Evolutionary conservation across 768 basidiomycete species (phyloP), one percentile per base, ranked within the genome.

Genomic region (Kwoniella sp.): DNA sequence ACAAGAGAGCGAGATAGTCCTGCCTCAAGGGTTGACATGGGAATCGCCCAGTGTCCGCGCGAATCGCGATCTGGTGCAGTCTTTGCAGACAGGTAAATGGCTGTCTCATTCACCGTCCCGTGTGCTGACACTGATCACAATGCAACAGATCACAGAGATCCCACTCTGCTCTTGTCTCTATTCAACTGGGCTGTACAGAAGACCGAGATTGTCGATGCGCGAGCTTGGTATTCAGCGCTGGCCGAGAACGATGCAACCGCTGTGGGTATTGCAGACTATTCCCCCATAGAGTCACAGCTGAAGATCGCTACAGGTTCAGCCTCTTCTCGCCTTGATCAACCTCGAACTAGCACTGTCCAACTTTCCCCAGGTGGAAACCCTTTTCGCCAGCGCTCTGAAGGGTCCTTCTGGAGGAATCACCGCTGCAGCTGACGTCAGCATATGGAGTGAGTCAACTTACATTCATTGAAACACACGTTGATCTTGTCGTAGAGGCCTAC

Each of bases 211-310:
- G 81, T 84, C 45, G 84, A 83, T 71, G 84, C 92, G 59, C 83
- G 88, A 56, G 80, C 82, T 38, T 83, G 86, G 14, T 96, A 88
- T 73, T 86, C 89, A 65, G 84, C 81, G 34, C 78, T 96, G 59
- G 80, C 93, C 50, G 82, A 84, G 67, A 83, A 83, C 45, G 93
- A 88, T 73, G 92, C 93, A 17, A 93, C 93, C 74, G 89, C 87
- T 63, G 91, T 96, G 77, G 79, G 87, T 82, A 59, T 52, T 6
- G 3, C 25, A n/a, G 12, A 27, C 47, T 27, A 12, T 11, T 29
- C n/a, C n/a, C n/a, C n/a, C n/a, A n/a, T n/a, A n/a, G n/a, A n/a
- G n/a, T n/a, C n/a, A n/a, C n/a, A n/a, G n/a, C n/a, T n/a, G n/a
- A n/a, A n/a, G n/a, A n/a, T n/a, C n/a, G 8, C 3, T 28, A 11